Evolutionary conservation across 2,329 filamentous ascomycete genomes (phyloP).

Genomic region (Epichloe uncinata): DNA sequence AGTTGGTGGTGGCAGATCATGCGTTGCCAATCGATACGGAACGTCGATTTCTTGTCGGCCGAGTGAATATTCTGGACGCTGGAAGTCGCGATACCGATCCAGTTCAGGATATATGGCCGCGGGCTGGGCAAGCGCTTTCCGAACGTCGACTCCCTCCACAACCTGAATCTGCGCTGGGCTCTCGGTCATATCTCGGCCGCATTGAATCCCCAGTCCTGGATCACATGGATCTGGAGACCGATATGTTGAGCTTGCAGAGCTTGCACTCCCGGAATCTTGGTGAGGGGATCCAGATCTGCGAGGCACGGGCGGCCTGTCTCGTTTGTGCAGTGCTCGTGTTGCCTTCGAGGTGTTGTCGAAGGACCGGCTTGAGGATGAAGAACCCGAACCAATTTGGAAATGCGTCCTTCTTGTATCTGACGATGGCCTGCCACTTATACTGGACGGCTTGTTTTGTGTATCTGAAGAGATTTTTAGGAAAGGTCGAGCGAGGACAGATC

Average conservation of each 20-base stretch:
- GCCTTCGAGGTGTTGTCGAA: constrained; percentile 23
- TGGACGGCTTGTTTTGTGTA: constrained; percentile 28
- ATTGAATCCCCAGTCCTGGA: constrained; percentile 18
- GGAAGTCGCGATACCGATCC: constrained; percentile 43
- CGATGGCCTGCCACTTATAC: constrained; percentile 21
- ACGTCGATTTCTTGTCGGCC: constrained; percentile 28
- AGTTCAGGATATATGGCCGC: constrained; percentile 45
- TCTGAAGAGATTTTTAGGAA: constrained; percentile 15
- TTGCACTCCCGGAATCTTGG: constrained; percentile 24
- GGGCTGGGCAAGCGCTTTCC: constrained; percentile 24
- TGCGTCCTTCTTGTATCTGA: constrained; percentile 20
- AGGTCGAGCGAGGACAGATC: constrained; percentile 14
- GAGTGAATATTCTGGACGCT: constrained; percentile 22
- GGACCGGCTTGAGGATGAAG: constrained; percentile 21
- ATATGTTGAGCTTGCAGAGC: constrained; percentile 22
- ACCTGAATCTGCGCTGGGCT: constrained; percentile 31
- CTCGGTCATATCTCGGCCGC: constrained; percentile 28
- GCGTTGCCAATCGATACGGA: constrained; percentile 45
- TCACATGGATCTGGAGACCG: constrained; percentile 25
- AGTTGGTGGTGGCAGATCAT: constrained; percentile 53
- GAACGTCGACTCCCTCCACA: constrained; percentile 28
- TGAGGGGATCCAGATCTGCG: constrained; percentile 27
- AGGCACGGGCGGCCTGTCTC: background rate
- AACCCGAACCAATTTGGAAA: constrained; percentile 19
- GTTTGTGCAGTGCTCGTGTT: background rate